Conservation (phyloP, 2,329 filamentous ascomycete species). For the Fusarium sp. region DNA sequence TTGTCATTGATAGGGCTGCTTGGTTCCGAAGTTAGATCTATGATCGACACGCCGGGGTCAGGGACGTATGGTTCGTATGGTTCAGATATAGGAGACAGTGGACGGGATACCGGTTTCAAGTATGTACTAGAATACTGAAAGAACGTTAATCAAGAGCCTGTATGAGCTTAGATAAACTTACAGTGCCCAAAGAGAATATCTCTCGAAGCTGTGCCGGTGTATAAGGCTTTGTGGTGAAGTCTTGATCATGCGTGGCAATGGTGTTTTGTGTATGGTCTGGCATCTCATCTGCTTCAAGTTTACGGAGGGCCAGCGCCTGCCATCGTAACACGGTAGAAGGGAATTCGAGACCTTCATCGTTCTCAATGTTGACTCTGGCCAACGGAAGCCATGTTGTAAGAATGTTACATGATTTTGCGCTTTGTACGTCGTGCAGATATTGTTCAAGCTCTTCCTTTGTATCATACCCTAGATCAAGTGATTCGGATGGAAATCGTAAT, state of each 20-base stretch:
- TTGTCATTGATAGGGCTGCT: constrained; percentile 36
- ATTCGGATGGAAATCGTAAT: constrained; percentile 39
- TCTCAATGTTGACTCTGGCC: constrained; percentile 30
- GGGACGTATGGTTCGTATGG: constrained; percentile 39
- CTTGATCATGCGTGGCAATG: neutral
- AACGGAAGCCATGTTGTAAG: constrained; percentile 50
- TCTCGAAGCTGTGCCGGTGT: neutral
- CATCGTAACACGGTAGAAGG: constrained; percentile 38
- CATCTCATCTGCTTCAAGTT: constrained; percentile 45
- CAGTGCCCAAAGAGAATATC: constrained; percentile 17
- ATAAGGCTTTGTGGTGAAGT: neutral
- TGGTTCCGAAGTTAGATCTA: constrained; percentile 51
- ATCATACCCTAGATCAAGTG: constrained; percentile 43
- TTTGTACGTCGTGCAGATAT: constrained; percentile 34
- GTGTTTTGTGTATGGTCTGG: neutral
- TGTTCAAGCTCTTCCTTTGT: constrained; percentile 39
- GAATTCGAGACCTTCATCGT: constrained; percentile 48
- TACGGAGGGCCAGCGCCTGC: constrained; percentile 42
- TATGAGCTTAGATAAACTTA: neutral
- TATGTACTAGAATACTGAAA: constrained; percentile 3
- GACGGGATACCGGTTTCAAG: constrained; percentile 43
- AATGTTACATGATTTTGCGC: constrained; percentile 39
- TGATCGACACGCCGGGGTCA: constrained; percentile 19
- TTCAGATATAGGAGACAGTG: constrained; percentile 46
- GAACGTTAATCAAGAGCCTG: neutral